These are phyloP conservation scores for Chaetomium fimeti DNA, from an alignment of 495 filamentous ascomycete species.

Conservation along the genomic window DNA sequence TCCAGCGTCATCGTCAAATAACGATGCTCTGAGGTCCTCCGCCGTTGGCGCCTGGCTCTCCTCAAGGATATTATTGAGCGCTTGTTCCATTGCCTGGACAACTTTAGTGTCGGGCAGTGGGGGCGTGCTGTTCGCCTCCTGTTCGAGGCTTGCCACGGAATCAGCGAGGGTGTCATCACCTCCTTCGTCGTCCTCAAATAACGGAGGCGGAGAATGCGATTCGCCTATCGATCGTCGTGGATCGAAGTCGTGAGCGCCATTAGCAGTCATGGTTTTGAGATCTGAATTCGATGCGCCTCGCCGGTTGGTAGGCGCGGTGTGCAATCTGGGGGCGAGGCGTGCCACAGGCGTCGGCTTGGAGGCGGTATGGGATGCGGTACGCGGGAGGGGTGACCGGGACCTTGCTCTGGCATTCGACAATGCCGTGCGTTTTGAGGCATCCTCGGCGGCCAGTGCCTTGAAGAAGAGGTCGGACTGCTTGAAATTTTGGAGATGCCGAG, in stretches of 20 bases:
- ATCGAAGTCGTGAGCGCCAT: slow-evolving; percentile 38
- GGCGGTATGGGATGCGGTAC: slow-evolving; percentile 36
- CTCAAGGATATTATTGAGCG: slow-evolving; percentile 92
- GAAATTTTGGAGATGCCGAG: slow-evolving; percentile 76
- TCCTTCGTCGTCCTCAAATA: slow-evolving; percentile 58
- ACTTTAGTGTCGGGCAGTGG: slow-evolving; percentile 56
- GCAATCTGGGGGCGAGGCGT: slow-evolving; percentile 41
- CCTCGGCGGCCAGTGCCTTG: slow-evolving; percentile 90
- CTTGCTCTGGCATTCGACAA: slow-evolving; percentile 28
- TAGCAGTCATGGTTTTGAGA: slow-evolving; percentile 36
- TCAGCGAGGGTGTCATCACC: slow-evolving; percentile 53
- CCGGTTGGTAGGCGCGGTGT: slow-evolving; percentile 32
- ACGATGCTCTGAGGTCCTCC: slow-evolving; percentile 59
- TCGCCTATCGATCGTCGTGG: slow-evolving; percentile 51
- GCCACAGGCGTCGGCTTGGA: slow-evolving; percentile 43
- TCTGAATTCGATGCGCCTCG: slow-evolving; percentile 50
- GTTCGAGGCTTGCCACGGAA: slow-evolving; percentile 55
- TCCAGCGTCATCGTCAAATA: slow-evolving; percentile 52
- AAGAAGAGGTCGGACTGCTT: slow-evolving; percentile 90
- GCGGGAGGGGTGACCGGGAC: slow-evolving; percentile 34
- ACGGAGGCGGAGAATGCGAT: slow-evolving; percentile 35
- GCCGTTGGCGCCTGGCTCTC: slow-evolving; percentile 58
- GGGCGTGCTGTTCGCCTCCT: slow-evolving; percentile 37
- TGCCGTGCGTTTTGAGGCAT: slow-evolving; percentile 55
- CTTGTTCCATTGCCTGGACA: slow-evolving; percentile 90